Base-by-base conservation (phyloP, 179 eudicot species). In the Silene vulgaris region DNA sequence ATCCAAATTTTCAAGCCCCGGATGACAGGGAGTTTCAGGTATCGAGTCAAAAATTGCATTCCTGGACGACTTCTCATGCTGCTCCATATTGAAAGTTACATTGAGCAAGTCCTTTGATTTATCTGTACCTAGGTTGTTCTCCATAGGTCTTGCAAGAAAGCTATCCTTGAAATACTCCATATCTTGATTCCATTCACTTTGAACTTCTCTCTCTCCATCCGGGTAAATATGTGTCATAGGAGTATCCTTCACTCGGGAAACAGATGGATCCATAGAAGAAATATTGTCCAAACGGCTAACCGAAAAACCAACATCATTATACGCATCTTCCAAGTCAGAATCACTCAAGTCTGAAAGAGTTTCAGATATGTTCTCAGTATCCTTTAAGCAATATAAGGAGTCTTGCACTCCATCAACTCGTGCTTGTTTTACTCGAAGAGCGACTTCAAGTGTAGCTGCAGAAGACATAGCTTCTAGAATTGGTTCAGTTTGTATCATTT, bases 341-440 rank as follows among this genome's bases (percentile, higher is more conserved):
- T 90, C 94, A 80, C 86, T 85, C 69, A 87, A 77, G 75, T 90
- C 92, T 19, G 90, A 90, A 68, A 92, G 80, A 76, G 20, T 61
- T 77, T 85, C 90, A 50, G 64, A 35, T 30, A 75, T 85, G 74
- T 79, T 65, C 74, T 30, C 67, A 71, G 73, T 81, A 71, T 84
- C 83, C 19, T 65, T 72, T 56, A 80, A 63, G 79, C 68, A 70
- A 74, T 69, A 57, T 54, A 70, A 26, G 61, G 63, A 72, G 59
- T 80, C 80, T 40, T 71, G 65, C 71, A 65, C 37, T 72, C 78
- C 77, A 59, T 84, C 85, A 71, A 87, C 56, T 20, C 98, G 90
- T 72, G 96, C 92, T 72, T 94, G 87, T 81, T 94, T 92, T 71
- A 94, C 88, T 82, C 79, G 86, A 74, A 94, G 89, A 45, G 92